Conservation (phyloP, 2,329 filamentous ascomycete species). For the Macrophomina tecta region DNA sequence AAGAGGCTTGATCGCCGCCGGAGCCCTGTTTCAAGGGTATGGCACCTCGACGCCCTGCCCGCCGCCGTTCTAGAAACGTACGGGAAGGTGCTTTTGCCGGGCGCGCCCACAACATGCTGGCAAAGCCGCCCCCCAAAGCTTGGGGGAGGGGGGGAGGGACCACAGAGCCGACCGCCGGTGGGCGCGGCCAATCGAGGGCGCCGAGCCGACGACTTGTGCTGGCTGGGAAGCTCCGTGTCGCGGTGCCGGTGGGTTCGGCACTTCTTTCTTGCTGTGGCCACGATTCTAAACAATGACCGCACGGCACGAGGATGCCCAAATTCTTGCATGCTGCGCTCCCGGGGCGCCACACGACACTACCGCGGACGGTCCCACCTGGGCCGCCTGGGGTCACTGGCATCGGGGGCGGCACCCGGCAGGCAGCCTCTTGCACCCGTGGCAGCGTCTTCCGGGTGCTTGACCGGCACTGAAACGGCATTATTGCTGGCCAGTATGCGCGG, state of each 20-base stretch:
- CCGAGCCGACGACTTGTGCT: conserved; percentile 11
- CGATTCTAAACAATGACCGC: conserved; percentile 11
- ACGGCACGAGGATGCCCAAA: conserved; percentile 26
- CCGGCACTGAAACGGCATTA: conserved; percentile 25
- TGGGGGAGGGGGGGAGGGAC: no score
- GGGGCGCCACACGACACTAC: conserved; percentile 26
- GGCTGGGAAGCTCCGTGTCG: conserved; percentile 8
- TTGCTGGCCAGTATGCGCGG: conserved; percentile 18
- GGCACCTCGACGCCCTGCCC: conserved; percentile 10
- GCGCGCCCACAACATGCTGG: neutral
- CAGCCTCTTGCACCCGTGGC: conserved; percentile 2
- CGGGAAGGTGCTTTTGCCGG: conserved; percentile 10
- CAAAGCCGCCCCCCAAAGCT: neutral
- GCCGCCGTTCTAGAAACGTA: conserved; percentile 23
- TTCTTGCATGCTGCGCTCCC: conserved; percentile 19
- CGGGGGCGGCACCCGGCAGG: conserved; percentile 9
- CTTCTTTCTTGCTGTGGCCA: conserved; percentile 16
- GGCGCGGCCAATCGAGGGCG: neutral
- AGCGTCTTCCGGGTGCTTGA: conserved; percentile 1
- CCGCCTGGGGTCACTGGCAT: neutral
- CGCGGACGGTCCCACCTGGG: conserved; percentile 19
- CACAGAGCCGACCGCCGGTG: neutral
- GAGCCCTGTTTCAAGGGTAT: conserved; percentile 23
- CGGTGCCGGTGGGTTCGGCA: conserved; percentile 16
- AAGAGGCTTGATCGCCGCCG: conserved; percentile 26